A percentile compares a stretch with the other conserved stretches of the same genome.
These are phyloP conservation scores for Starmerella stellata DNA, from an alignment of 805 yeast genomes.

Conservation along the genomic window DNA sequence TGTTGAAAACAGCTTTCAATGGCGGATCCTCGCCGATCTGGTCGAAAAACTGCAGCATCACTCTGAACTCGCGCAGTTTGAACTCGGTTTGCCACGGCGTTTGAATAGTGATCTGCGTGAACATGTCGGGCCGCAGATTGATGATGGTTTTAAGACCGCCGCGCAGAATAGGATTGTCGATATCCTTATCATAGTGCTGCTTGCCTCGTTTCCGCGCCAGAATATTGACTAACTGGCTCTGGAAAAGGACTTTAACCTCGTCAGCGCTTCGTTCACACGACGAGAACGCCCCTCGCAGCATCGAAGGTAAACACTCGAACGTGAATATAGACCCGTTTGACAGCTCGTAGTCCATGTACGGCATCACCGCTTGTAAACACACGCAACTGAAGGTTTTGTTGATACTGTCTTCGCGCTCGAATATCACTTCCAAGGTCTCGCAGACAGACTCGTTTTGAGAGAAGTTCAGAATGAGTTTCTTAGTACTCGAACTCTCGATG, in stretches of 20 bases:
- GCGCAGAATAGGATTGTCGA: constrained; percentile 1
- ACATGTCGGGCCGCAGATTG: constrained; percentile 10
- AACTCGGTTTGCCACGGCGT: constrained; percentile 14
- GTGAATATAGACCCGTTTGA: constrained; percentile 1
- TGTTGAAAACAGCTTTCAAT: constrained; percentile 6
- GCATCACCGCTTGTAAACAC: constrained; percentile 6
- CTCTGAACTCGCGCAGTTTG: constrained; percentile 14
- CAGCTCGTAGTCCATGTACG: constrained; percentile 3
- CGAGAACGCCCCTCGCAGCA: constrained; percentile 11
- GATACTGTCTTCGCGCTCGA: constrained; percentile 3
- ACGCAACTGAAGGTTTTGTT: constrained; percentile 5
- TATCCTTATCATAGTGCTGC: neutral
- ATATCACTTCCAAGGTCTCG: constrained; percentile 8
- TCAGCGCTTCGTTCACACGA: constrained; percentile 15
- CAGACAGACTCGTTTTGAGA: constrained; percentile 4
- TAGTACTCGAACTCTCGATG: constrained; percentile 3
- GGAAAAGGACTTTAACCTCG: constrained; percentile 12
- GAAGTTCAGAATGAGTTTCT: constrained; percentile 5
- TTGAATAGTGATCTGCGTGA: constrained; percentile 9
- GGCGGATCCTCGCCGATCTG: constrained; percentile 8
- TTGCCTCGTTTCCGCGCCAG: constrained; percentile 8
- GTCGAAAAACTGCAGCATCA: constrained; percentile 9
- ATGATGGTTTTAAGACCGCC: constrained; percentile 13
- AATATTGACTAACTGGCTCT: constrained; percentile 6
- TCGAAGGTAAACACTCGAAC: constrained; percentile 10